Percentiles rank a stretch among this genome's conserved stretches.
phyloP scores from a whole-genome alignment of 805 yeast species.

The Monosporozyma servazzii region DNA sequence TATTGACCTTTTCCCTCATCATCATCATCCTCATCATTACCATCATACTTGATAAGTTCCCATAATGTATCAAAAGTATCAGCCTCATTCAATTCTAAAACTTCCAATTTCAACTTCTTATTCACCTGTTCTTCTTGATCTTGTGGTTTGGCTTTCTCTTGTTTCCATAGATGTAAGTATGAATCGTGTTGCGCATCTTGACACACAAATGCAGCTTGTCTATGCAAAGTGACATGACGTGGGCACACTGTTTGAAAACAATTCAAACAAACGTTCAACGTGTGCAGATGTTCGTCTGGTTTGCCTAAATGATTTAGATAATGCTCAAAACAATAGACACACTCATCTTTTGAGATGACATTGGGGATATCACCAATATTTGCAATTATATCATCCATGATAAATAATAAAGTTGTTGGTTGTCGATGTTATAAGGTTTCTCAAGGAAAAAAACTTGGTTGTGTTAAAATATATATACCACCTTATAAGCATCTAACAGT shows the following conservation, averaged over 20 bases:
- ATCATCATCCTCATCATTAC: neutral
- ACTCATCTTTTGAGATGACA: slow-evolving; percentile 75
- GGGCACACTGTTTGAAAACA: slow-evolving; percentile 68
- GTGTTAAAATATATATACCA: neutral
- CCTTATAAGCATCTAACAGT: neutral
- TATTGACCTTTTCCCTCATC: slow-evolving; percentile 2
- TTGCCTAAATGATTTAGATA: slow-evolving; percentile 34
- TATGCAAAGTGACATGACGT: slow-evolving; percentile 53
- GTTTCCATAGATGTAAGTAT: slow-evolving; percentile 52
- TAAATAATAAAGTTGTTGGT: neutral
- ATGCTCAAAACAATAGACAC: slow-evolving; percentile 77
- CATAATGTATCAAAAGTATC: slow-evolving; percentile 25
- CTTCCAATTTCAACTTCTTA: slow-evolving; percentile 27
- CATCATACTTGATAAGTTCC: slow-evolving; percentile 11
- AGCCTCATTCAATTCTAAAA: slow-evolving; percentile 25
- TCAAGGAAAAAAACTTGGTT: neutral
- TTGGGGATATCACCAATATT: slow-evolving; percentile 18
- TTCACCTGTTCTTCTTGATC: slow-evolving; percentile 23
- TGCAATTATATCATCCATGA: slow-evolving; percentile 3
- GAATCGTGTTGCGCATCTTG: slow-evolving; percentile 41
- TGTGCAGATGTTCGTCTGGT: slow-evolving; percentile 19
- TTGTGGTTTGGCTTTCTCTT: slow-evolving; percentile 34
- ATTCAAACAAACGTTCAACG: slow-evolving; percentile 60
- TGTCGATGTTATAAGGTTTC: neutral
- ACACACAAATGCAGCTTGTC: slow-evolving; percentile 20